Conservation (phyloP, 164 flowering plant species). For the Buxus sempervirens region DNA sequence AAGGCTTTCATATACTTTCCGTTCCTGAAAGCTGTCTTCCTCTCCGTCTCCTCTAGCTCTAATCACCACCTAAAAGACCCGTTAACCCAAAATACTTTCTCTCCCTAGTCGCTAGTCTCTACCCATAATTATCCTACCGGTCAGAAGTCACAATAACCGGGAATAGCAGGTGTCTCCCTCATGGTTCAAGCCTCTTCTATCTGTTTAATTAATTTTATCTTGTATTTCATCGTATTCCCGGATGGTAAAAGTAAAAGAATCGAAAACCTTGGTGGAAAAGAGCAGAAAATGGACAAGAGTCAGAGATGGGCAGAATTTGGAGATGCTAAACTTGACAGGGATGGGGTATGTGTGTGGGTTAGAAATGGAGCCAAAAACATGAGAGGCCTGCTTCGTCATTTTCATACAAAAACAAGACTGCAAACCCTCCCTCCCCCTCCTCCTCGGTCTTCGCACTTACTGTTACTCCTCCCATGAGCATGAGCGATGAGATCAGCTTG, state of each 20-base stretch:
- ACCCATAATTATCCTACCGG: too few relatives aligned
- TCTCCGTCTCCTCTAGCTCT: constrained; percentile 11
- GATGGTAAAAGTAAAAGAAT: neutral
- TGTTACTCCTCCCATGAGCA: too few relatives aligned
- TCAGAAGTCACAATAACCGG: too few relatives aligned
- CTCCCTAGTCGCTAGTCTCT: neutral
- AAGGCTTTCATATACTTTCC: constrained; percentile 26
- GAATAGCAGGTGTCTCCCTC: too few relatives aligned
- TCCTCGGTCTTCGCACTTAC: too few relatives aligned
- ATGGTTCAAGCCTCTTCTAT: too few relatives aligned
- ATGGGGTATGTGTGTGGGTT: neutral
- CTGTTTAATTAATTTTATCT: neutral
- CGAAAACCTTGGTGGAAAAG: neutral
- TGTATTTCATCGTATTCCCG: neutral
- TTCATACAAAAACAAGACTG: constrained; percentile 11
- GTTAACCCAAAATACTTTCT: neutral
- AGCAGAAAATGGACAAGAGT: neutral
- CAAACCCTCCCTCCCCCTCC: neutral
- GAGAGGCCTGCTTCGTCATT: constrained; percentile 13
- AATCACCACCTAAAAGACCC: too few relatives aligned
- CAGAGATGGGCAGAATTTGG: constrained; percentile 1
- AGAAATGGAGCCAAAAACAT: neutral
- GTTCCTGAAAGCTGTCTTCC: constrained; percentile 5
- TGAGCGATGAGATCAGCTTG: too few relatives aligned
- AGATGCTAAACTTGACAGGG: constrained; percentile 5